Evolutionary conservation across 345 rosid genomes (phyloP).

Genomic region (Eucalyptus fibrosa): DNA sequence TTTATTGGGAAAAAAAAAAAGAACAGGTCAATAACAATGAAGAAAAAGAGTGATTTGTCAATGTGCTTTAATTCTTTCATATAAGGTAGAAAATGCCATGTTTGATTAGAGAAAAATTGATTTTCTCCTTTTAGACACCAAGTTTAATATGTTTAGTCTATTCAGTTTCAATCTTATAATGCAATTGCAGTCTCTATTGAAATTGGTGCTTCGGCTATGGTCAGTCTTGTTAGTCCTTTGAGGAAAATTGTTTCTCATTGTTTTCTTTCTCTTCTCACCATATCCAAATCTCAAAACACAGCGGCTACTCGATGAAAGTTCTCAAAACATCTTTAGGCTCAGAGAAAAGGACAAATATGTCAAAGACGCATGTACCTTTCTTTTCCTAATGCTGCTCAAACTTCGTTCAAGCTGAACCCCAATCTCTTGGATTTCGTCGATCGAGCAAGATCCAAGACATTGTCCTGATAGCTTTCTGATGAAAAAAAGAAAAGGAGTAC

Average conservation of each 20-base stretch:
- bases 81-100: neutral
- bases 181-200: neutral
- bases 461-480: conserved; percentile 51
- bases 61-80: neutral
- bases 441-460: conserved; percentile 21
- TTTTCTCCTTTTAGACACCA: neutral
- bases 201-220: neutral
- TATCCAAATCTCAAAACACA: neutral
- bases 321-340: neutral
- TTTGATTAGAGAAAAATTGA: neutral
- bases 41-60: neutral
- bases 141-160: neutral
- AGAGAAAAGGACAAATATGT: neutral
- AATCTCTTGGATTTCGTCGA: conserved; percentile 26
- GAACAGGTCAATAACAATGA: neutral
- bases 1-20: neutral
- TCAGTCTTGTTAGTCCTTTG: neutral
- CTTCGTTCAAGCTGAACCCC: conserved; percentile 30
- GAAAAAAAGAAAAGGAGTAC: neutral
- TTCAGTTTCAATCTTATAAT: neutral
- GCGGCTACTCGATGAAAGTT: neutral
- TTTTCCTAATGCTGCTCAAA: conserved; percentile 31
- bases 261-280: neutral
- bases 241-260: neutral
- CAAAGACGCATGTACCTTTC: conserved; percentile 34